These are phyloP conservation scores for Lactarius tabidus DNA, from an alignment of 768 basidiomycete species.

Conservation along the genomic window DNA sequence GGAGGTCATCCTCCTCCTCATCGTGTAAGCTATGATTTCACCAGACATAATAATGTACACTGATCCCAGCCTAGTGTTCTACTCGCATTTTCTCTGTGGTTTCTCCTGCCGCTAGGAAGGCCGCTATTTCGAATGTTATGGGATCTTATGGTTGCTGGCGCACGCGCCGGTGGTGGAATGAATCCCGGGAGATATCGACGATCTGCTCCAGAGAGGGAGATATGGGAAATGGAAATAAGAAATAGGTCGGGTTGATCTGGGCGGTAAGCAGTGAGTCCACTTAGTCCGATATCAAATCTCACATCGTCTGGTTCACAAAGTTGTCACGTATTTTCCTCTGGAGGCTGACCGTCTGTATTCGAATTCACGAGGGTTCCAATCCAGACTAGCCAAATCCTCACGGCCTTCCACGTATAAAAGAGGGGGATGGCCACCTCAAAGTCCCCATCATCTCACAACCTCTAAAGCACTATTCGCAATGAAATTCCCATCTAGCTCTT, in stretches of 20 bases:
- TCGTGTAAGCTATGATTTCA: not conserved
- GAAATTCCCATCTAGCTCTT: constrained; percentile 34
- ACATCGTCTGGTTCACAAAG: not conserved
- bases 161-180: constrained; percentile 30
- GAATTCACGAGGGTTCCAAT: constrained; percentile 6
- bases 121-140: constrained; percentile 42
- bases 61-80: constrained; percentile 33
- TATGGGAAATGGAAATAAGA: constrained; percentile 60
- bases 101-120: constrained; percentile 63
- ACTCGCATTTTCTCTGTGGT: constrained; percentile 54
- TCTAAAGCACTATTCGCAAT: constrained; percentile 22
- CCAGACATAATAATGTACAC: not conserved
- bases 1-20: not conserved
- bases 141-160: constrained; percentile 41
- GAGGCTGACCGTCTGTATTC: not conserved
- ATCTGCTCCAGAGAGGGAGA: constrained; percentile 45
- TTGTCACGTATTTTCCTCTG: not conserved
- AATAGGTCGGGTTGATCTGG: constrained; percentile 30
- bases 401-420: constrained; percentile 2
- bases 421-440: not conserved
- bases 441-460: not conserved
- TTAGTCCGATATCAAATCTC: constrained; percentile 3
- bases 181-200: constrained; percentile 36
- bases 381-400: not conserved
- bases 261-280: not conserved